phyloP scores from a whole-genome alignment of 306 rosid genomes.

The Prinsepia uniflora region DNA sequence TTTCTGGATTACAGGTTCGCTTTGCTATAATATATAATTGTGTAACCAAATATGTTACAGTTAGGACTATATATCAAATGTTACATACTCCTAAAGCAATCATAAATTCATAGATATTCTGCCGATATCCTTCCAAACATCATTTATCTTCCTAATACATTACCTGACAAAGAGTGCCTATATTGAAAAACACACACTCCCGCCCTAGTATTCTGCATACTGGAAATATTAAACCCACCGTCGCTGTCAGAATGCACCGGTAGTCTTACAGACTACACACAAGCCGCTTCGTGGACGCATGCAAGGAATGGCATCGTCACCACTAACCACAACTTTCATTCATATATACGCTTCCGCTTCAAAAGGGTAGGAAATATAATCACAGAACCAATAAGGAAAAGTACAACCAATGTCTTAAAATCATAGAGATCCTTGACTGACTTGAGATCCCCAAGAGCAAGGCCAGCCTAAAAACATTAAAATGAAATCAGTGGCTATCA shows the following conservation, averaged over 20 bases:
- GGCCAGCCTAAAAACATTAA: conserved; percentile 67
- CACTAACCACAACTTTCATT: conserved; percentile 39
- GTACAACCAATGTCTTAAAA: conserved; percentile 76
- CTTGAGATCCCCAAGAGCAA: conserved; percentile 94
- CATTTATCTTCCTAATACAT: neutral
- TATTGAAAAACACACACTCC: neutral
- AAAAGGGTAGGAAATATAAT: conserved; percentile 63
- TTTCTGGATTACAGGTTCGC: neutral
- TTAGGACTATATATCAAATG: neutral
- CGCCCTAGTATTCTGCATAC: too few relatives aligned
- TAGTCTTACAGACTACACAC: neutral
- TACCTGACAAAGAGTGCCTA: conserved; percentile 11
- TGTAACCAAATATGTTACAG: neutral
- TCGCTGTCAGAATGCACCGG: neutral
- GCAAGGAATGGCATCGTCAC: conserved; percentile 9
- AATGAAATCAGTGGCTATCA: conserved; percentile 22
- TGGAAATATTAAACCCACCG: neutral
- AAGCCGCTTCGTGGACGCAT: conserved; percentile 21
- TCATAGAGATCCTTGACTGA: conserved; percentile 93
- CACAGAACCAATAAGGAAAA: conserved; percentile 84
- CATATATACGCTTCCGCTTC: conserved; percentile 87
- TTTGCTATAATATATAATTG: neutral
- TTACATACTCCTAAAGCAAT: neutral
- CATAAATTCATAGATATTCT: neutral
- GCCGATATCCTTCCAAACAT: neutral